Conservation (phyloP, 176 grass and related monocot genomes). For the Saccharum spontaneum region DNA sequence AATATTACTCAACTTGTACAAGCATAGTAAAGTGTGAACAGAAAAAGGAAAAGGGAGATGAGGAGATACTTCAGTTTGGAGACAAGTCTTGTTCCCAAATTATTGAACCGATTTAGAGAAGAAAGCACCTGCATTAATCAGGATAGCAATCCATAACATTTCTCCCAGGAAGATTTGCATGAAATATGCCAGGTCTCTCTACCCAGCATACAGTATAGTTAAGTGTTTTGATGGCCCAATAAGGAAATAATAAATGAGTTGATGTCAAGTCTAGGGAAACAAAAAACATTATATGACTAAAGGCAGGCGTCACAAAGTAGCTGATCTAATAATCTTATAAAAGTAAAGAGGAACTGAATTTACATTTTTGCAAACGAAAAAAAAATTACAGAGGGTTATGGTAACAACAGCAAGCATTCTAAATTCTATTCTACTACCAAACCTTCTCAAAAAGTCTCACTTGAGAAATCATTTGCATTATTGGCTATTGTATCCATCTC, state of each 20-base stretch:
- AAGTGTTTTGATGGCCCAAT: constrained; percentile 25
- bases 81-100: constrained; percentile 67
- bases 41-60: constrained; percentile 20
- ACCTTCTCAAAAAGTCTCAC: constrained; percentile 8
- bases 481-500: constrained; percentile 22
- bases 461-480: constrained; percentile 23
- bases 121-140: constrained; percentile 65
- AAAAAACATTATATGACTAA: constrained; percentile 16
- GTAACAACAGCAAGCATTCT: constrained; percentile 6
- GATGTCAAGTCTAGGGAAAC: background rate
- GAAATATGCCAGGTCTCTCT: background rate
- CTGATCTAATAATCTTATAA: constrained; percentile 13
- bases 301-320: background rate
- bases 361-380: background rate
- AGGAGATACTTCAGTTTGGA: constrained; percentile 78
- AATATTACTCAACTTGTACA: constrained; percentile 34
- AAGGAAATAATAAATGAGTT: constrained; percentile 25
- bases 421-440: constrained; percentile 7
- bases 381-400: background rate
- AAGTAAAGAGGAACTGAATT: background rate
- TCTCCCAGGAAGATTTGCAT: background rate
- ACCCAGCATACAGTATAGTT: constrained; percentile 21
- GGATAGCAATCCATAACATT: constrained; percentile 23
- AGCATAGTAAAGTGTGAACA: constrained; percentile 21
- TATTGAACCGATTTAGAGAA: constrained; percentile 75